phyloP scores from a whole-genome alignment of 768 basidiomycete species.

The Trametes cingulata region DNA sequence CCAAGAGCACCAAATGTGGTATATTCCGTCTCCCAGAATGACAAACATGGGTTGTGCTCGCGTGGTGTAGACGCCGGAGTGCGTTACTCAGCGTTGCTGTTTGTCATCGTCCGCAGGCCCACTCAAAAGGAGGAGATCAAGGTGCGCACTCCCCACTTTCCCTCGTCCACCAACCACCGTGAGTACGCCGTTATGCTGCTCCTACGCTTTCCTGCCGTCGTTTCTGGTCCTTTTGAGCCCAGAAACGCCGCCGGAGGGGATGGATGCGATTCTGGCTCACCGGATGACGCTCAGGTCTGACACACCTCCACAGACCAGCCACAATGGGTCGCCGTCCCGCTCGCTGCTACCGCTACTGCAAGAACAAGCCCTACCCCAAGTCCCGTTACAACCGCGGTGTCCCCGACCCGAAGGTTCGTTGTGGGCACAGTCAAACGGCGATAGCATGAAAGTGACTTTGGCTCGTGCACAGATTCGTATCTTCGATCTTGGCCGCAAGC shows the following conservation, averaged over 20 bases:
- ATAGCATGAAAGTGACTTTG: not conserved
- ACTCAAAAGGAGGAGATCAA: conserved; percentile 23
- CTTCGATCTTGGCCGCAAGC: conserved; percentile 94
- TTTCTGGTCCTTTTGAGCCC: conserved; percentile 7
- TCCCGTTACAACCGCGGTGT: conserved; percentile 98
- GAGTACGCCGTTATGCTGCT: conserved; percentile 19
- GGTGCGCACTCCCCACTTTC: conserved; percentile 13
- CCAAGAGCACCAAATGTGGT: not conserved
- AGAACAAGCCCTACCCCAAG: conserved; percentile 98
- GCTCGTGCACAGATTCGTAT: conserved; percentile 77
- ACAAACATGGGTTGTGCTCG: not conserved
- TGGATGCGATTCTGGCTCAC: conserved; percentile 23
- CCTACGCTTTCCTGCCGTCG: conserved; percentile 6
- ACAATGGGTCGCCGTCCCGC: conserved; percentile 97
- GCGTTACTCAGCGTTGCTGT: conserved; percentile 25
- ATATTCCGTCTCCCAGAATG: not conserved
- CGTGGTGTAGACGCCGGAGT: conserved; percentile 3
- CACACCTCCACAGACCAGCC: conserved; percentile 5
- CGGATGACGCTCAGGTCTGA: conserved; percentile 28
- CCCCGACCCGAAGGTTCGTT: conserved; percentile 83
- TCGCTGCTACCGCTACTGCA: conserved; percentile 99
- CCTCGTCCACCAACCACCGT: conserved; percentile 19
- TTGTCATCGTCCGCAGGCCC: conserved; percentile 24
- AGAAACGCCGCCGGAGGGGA: conserved; percentile 16
- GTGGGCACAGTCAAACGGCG: not conserved